These are phyloP conservation scores for Akanthomyces lecanii DNA, from an alignment of 2,329 filamentous ascomycete genomes.

Conservation along the genomic window DNA sequence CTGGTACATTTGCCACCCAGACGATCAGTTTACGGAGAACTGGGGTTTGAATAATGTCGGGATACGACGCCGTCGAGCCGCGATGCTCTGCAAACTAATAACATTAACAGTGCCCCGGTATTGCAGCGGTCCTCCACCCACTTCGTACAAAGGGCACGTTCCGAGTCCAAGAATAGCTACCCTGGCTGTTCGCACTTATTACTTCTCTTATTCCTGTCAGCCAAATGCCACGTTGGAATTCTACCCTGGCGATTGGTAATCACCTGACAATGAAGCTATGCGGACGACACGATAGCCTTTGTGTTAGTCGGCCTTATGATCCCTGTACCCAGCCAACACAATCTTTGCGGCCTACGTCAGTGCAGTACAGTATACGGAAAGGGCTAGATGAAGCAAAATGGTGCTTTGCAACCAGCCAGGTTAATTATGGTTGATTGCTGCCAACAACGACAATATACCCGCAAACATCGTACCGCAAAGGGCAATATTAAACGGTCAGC, in stretches of 20 bases:
- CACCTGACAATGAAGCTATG: conserved; percentile 15
- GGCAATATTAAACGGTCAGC: background rate
- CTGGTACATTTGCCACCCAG: too few species aligned
- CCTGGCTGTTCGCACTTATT: background rate
- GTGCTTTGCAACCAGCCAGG: too few species aligned
- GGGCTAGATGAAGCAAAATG: background rate
- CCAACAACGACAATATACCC: too few species aligned
- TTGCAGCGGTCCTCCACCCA: background rate
- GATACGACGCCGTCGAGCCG: background rate
- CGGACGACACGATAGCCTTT: conserved; percentile 5
- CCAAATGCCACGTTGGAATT: background rate
- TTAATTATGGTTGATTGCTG: too few species aligned
- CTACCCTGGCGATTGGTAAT: conserved; percentile 4
- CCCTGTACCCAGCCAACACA: background rate
- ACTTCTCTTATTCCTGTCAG: background rate
- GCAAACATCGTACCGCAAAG: background rate
- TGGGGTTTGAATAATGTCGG: background rate
- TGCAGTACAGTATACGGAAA: background rate
- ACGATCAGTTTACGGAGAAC: background rate
- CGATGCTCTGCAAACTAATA: background rate
- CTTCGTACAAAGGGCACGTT: background rate
- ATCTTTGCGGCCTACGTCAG: background rate
- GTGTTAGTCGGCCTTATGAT: background rate
- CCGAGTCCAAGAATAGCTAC: background rate
- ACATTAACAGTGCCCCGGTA: background rate